Evolutionary conservation across 2,329 filamentous ascomycete genomes (phyloP).

Genomic region (Leptosphaerulina australis): DNA sequence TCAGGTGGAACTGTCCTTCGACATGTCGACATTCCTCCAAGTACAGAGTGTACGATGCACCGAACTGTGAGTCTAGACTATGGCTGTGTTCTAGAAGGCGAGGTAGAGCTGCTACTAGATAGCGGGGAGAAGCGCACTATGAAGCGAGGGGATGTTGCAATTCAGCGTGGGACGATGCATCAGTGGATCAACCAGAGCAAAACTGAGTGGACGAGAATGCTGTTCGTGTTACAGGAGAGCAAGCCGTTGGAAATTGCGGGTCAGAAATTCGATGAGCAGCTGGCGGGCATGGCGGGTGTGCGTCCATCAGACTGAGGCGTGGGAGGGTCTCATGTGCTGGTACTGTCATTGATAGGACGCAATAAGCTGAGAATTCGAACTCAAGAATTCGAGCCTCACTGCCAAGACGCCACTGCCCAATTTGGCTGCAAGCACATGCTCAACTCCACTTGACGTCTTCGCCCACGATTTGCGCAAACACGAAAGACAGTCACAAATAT

Average conservation of each 20-base stretch:
- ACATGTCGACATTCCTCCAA: constrained; percentile 48
- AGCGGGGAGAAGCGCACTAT: constrained; percentile 46
- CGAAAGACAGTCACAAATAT: not conserved
- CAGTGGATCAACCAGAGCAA: constrained; percentile 47
- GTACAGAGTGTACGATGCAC: constrained; percentile 49
- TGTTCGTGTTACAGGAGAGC: constrained; percentile 47
- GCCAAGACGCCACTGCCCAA: constrained; percentile 13
- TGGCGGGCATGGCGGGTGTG: constrained; percentile 46
- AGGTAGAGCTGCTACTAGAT: constrained; percentile 48
- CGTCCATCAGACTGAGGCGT: constrained; percentile 39
- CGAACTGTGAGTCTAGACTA: constrained; percentile 51
- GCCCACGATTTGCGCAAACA: constrained; percentile 10
- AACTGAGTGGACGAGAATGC: constrained; percentile 46
- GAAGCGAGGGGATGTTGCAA: constrained; percentile 47
- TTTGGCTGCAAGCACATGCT: constrained; percentile 14
- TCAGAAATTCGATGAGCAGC: constrained; percentile 40
- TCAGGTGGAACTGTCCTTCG: constrained; percentile 56
- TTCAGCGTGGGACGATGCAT: constrained; percentile 51
- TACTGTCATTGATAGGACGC: not conserved
- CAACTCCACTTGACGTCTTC: constrained; percentile 11
- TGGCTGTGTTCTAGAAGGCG: constrained; percentile 48
- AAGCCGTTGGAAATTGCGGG: constrained; percentile 45
- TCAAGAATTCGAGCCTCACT: not conserved
- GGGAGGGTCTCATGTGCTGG: not conserved
- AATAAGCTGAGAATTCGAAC: not conserved